Conservation (phyloP, 495 filamentous ascomycete species). For the Neurospora sp. region DNA sequence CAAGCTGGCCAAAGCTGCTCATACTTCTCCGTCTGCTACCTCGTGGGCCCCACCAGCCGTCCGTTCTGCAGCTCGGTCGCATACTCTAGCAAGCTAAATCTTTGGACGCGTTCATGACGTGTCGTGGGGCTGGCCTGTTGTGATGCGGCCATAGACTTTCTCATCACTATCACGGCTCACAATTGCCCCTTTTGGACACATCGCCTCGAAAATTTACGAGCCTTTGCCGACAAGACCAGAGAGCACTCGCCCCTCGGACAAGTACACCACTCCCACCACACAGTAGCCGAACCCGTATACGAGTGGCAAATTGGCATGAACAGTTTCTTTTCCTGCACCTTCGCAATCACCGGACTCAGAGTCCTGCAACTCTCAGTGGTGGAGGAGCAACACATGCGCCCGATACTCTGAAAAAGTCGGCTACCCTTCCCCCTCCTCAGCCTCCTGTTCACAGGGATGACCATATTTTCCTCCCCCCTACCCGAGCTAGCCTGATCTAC, state of each 20-base stretch:
- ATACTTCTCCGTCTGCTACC: neutral
- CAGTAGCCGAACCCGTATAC: neutral
- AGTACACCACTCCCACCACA: neutral
- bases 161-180: conserved; percentile 6
- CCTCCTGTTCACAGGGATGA: neutral
- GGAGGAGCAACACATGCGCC: neutral
- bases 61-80: conserved; percentile 1
- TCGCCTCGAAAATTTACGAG: neutral
- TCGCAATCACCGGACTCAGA: neutral
- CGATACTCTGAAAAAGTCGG: neutral
- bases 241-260: neutral
- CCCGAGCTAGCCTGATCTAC: neutral
- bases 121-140: conserved; percentile 17
- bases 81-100: neutral
- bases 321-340: neutral
- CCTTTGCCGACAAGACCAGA: neutral
- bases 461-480: neutral
- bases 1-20: neutral
- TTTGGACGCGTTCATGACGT: conserved; percentile 10
- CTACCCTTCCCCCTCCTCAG: neutral
- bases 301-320: neutral
- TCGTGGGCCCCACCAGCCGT: neutral
- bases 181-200: conserved; percentile 1
- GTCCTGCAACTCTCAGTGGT: neutral
- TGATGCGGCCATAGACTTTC: conserved; percentile 15